phyloP scores from a whole-genome alignment of 2,329 filamentous ascomycete genomes.

The Metarhizium brunneum region DNA sequence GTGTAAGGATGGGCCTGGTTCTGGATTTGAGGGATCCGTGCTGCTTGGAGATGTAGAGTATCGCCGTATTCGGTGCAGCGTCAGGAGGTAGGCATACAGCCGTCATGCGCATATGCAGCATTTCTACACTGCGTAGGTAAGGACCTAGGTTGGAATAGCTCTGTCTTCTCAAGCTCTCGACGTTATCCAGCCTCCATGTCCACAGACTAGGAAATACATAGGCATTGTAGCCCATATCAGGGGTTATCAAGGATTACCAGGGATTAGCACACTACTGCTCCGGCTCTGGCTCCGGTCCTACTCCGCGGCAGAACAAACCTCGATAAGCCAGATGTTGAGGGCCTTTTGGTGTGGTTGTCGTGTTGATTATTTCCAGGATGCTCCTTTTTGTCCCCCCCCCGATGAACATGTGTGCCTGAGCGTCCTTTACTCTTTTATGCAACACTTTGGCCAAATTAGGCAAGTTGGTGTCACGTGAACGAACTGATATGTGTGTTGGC shows the following conservation, averaged over 20 bases:
- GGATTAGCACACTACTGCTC: background rate
- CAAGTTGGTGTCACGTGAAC: conserved; percentile 2
- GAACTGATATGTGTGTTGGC: background rate
- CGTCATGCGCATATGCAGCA: no score
- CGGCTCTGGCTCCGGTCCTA: background rate
- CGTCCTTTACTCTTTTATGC: background rate
- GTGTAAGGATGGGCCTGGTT: background rate
- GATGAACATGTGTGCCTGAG: background rate
- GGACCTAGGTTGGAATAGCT: no score
- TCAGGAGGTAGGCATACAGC: no score
- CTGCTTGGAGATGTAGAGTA: background rate
- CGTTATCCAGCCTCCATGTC: no score
- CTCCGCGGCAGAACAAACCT: no score
- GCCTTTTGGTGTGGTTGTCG: background rate
- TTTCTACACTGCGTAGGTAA: no score
- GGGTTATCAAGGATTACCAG: no score
- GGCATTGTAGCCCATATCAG: no score
- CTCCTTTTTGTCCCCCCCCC: background rate
- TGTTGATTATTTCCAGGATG: background rate
- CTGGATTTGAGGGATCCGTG: background rate
- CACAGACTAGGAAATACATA: no score
- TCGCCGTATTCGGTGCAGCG: no score
- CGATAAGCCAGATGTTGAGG: no score
- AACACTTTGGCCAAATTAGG: background rate
- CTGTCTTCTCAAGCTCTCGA: no score